Percentiles rank a stretch among this genome's conserved stretches.
Conservation (phyloP, 441 rosid genomes). For the Omphalea diandra region DNA sequence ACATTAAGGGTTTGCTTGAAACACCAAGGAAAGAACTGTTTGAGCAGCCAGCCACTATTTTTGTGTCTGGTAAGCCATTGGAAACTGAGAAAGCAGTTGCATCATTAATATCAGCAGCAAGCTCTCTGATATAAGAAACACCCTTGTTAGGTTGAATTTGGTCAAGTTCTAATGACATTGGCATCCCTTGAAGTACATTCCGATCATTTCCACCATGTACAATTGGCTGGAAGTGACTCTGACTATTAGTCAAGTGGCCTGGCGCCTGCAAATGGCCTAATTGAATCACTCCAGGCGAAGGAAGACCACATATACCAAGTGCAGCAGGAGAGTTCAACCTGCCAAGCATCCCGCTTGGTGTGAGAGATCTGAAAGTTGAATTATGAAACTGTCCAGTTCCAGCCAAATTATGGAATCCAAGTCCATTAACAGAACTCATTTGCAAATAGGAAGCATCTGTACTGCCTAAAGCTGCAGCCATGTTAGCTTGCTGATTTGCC, state of each 20-base stretch:
- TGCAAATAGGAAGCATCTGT: constrained; percentile 61
- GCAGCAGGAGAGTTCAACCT: constrained; percentile 59
- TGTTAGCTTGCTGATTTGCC: constrained; percentile 68
- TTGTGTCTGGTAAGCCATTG: constrained; percentile 35
- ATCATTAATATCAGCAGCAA: constrained; percentile 32
- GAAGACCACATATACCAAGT: constrained; percentile 59
- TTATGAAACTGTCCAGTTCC: constrained; percentile 52
- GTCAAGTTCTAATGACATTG: constrained; percentile 51
- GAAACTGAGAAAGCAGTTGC: constrained; percentile 34
- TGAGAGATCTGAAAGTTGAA: constrained; percentile 45
- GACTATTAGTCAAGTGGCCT: constrained; percentile 25
- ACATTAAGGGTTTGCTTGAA: constrained; percentile 37
- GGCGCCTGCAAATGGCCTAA: constrained; percentile 34
- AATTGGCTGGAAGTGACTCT: constrained; percentile 44
- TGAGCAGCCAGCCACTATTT: constrained; percentile 36
- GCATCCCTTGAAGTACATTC: constrained; percentile 67
- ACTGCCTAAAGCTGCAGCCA: constrained; percentile 56
- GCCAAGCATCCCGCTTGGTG: constrained; percentile 61
- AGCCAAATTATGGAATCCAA: constrained; percentile 49
- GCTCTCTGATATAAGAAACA: constrained; percentile 29
- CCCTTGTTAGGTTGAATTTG: constrained; percentile 48
- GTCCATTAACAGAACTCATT: constrained; percentile 46
- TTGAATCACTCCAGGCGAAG: constrained; percentile 54
- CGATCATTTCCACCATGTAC: constrained; percentile 37
- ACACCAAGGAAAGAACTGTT: constrained; percentile 33